Evolutionary conservation across 1,284 basidiomycete species (phyloP).

Genomic region (Moesziomyces sp.): DNA sequence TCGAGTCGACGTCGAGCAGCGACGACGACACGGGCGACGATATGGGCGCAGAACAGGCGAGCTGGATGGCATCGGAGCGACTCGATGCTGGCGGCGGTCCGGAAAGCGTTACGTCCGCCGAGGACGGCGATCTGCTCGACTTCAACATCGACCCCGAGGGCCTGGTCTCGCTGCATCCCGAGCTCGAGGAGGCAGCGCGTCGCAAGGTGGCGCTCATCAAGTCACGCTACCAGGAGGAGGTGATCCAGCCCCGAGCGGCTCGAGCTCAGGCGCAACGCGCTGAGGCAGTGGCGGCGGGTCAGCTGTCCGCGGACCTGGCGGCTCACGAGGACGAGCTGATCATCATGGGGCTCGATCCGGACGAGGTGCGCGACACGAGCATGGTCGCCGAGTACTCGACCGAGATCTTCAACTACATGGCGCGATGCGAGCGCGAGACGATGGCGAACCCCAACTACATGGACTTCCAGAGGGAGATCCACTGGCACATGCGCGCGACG

Average conservation of each 20-base stretch:
- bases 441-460: constrained; percentile 97
- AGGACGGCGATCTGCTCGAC: constrained; percentile 48
- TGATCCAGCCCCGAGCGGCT: constrained; percentile 52
- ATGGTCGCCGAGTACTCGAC: constrained; percentile 99
- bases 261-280: constrained; percentile 54
- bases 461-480: constrained; percentile 91
- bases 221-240: constrained; percentile 54
- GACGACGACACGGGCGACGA: constrained; percentile 38
- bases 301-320: constrained; percentile 55
- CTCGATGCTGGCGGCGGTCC: constrained; percentile 28
- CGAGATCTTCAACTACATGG: constrained; percentile 98
- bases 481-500: constrained; percentile 74
- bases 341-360: constrained; percentile 64
- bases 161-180: constrained; percentile 60
- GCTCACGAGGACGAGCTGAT: constrained; percentile 64
- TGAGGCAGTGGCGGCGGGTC: constrained; percentile 52
- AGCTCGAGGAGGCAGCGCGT: constrained; percentile 60
- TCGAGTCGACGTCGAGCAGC: constrained; percentile 41
- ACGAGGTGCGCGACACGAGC: constrained; percentile 86
- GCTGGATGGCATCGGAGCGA: constrained; percentile 42
- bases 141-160: constrained; percentile 63
- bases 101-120: constrained; percentile 53
- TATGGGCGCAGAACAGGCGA: constrained; percentile 16
- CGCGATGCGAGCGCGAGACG: constrained; percentile 75
- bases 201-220: constrained; percentile 57